Evolutionary conservation across 2,329 filamentous ascomycete genomes (phyloP), one percentile per base, ranked within the genome.

Genomic region (Neurospora sp.): DNA sequence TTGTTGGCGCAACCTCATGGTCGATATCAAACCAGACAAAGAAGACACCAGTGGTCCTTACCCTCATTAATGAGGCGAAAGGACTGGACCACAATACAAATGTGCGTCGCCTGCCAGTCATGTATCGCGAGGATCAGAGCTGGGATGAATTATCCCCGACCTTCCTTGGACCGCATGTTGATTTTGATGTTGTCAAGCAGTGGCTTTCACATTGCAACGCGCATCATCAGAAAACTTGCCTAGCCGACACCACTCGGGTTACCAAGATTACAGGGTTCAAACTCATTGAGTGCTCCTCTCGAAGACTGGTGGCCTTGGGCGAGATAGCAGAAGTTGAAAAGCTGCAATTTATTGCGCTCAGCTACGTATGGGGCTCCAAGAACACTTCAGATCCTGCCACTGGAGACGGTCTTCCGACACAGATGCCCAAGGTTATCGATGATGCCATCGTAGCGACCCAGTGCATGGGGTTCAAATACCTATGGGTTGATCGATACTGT

Each of bases 261-360:
- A 3, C n/a, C 41, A 19, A 57, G 33, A 52, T 15, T 28, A 1
- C 38, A 6, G 40, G 17, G 33, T 52, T 12, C 3, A 19, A 12
- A 67, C 40, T 36, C 12, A 62, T 46, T 4, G 46, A 68, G 40
- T 36, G 40, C 36, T 62, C 28, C 28, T 57, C 38, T n/a, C 43
- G 23, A 15, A 68, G 19, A 68, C 41, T 68, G 66, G 71, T 74
- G 75, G 73, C 75, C 73, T 10, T 43, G 41, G 0, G 41, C 17
- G 8, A 43, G n/a, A 43, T 17, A 43, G 17, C 17, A 43, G 41
- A n/a, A 43, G 8, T n/a, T 4, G 41, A 19, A 1, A 43, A 17
- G 4, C 0, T 66, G 10, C 38, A 36, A 19, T 67, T 57, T 6
- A 40, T 46, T 8, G 68, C 68, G 0, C 41, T 69, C 15, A 67